A percentile compares a stretch with the other conserved stretches of the same genome.
phyloP scores from a whole-genome alignment of 345 rosid genomes.

The Angophora floribunda region DNA sequence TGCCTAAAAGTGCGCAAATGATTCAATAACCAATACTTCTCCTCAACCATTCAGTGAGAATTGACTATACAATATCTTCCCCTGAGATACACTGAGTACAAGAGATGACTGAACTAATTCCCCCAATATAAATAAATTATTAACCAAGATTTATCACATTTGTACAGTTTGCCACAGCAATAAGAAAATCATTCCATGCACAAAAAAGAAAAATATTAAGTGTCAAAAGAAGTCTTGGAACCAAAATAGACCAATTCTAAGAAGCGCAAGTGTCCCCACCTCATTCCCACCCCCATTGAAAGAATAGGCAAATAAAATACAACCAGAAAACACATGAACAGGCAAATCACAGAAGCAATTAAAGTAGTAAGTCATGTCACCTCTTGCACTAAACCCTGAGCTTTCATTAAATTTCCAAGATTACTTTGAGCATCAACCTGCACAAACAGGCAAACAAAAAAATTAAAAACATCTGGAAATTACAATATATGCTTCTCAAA shows the following conservation, averaged over 20 bases:
- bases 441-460: neutral
- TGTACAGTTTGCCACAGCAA: neutral
- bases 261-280: neutral
- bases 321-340: neutral
- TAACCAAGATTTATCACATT: neutral
- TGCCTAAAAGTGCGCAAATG: neutral
- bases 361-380: constrained; percentile 30
- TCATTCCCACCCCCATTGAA: neutral
- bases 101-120: neutral
- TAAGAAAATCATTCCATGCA: neutral
- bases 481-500: neutral
- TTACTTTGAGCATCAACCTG: constrained; percentile 98
- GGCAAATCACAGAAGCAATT: constrained; percentile 9
- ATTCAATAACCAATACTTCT: neutral
- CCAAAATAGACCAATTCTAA: neutral
- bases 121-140: neutral
- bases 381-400: constrained; percentile 89
- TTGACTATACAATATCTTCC: neutral
- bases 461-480: neutral
- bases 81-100: neutral
- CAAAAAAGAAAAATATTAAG: neutral
- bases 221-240: neutral
- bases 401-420: constrained; percentile 91
- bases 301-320: neutral
- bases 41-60: neutral